Base-by-base conservation (phyloP, 75 land plant species). In the Picea glauca region DNA sequence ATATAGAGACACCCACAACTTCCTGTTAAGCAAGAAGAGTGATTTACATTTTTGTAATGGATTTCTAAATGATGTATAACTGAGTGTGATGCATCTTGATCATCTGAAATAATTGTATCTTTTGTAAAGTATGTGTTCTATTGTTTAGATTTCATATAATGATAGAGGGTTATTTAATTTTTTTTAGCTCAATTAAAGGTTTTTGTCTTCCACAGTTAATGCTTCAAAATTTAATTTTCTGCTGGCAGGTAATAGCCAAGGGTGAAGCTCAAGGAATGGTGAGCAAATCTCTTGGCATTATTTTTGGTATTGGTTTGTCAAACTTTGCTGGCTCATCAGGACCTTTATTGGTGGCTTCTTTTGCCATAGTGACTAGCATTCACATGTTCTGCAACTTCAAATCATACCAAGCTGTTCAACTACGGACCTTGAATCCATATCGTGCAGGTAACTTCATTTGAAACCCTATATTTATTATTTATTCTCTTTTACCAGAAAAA, bases 231-330 rank as follows among this genome's bases (percentile, higher is more conserved):
- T 68, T 68, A 15, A 9, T 68, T 54, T 38, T 15, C 76, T 78
- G 46, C 58, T 30, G 31, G 35, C 81, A 98, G 99, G 96, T 98
- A 5, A 98, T 98, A 84, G 99, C 99, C 46, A 98, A 98, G 83
- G 99, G 98, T 58, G 99, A 98, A 87, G 99, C 99, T 77, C 99
- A 98, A 88, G 99, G 99, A 74, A 98, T 98, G 99, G 95, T 93
- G 78, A 98, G 99, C 94, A 98, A 93, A 78, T 93, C 89, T 57
- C 74, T 98, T 64, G 99, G 99, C 17, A 98, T 98, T 58, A 78
- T 83, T 80, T 85, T 93, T 80, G 99, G 98, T 17, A 95, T 98
- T 80, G 90, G 86, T 63, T 67, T 98, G 80, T 97, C 93, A 35
- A 85, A 84, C 79, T 85, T 80, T 76, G 86, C 93, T 63, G 90